Conservation (phyloP, 2,329 filamentous ascomycete species). For the Fonsecaea multimorphosa region DNA sequence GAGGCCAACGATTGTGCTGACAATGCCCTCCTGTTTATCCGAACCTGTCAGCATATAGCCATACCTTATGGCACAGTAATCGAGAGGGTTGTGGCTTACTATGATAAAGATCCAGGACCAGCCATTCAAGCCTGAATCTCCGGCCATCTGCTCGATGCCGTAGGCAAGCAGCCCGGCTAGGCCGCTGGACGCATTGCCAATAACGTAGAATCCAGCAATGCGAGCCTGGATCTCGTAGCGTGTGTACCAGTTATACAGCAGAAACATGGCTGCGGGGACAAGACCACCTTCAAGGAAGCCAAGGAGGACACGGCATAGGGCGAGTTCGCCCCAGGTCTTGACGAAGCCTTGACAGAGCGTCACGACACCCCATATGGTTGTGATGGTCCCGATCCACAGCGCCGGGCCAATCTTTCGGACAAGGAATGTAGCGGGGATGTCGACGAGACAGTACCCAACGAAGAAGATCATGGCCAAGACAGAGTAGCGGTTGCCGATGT, state of each 20-base stretch:
- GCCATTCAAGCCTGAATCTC: background rate
- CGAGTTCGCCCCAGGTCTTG: background rate
- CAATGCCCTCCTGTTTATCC: background rate
- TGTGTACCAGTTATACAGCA: constrained; percentile 47
- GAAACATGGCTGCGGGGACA: constrained; percentile 22
- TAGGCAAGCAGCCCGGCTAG: constrained; percentile 48
- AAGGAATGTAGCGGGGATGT: constrained; percentile 6
- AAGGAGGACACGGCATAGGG: background rate
- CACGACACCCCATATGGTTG: background rate
- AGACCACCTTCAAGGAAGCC: background rate
- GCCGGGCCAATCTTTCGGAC: background rate
- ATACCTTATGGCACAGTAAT: no score
- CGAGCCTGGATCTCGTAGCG: constrained; percentile 46
- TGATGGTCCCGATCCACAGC: background rate
- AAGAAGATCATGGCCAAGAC: constrained; percentile 19
- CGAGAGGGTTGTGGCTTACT: background rate
- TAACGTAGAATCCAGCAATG: constrained; percentile 38
- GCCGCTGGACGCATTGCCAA: constrained; percentile 38
- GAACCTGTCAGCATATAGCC: no score
- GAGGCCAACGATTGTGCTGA: background rate
- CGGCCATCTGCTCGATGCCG: constrained; percentile 44
- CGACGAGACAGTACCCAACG: constrained; percentile 8
- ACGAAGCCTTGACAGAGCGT: background rate
- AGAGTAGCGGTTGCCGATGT: constrained; percentile 12
- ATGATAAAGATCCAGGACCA: background rate